Percentiles rank a stretch among this genome's conserved stretches.
Conservation (phyloP, 2,329 filamentous ascomycete species). For the Fusarium udum region DNA sequence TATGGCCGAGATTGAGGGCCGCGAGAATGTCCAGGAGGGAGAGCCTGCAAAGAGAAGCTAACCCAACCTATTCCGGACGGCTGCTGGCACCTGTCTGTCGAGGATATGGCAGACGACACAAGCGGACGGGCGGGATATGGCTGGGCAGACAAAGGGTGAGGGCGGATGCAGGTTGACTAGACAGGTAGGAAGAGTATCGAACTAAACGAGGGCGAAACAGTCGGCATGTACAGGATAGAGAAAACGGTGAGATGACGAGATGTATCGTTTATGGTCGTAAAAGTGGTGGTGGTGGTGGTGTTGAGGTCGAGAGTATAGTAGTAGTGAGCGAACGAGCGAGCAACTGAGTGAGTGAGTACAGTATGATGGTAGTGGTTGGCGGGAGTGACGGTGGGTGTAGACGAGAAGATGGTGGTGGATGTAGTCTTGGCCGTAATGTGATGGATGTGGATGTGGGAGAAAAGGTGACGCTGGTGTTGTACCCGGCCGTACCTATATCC, state of each 20-base stretch:
- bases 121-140: slow-evolving; percentile 38
- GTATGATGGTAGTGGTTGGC: slow-evolving; percentile 36
- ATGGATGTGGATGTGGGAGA: slow-evolving; percentile 12
- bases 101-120: slow-evolving; percentile 36
- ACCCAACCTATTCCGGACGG: slow-evolving; percentile 46
- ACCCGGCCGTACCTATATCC: slow-evolving; percentile 45
- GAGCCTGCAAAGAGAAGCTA: slow-evolving; percentile 32
- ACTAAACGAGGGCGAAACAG: slow-evolving; percentile 5
- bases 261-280: slow-evolving; percentile 24
- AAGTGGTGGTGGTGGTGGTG: slow-evolving; percentile 35
- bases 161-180: slow-evolving; percentile 14
- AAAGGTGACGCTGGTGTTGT: slow-evolving; percentile 39
- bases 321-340: slow-evolving; percentile 17
- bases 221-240: slow-evolving; percentile 3
- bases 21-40: slow-evolving; percentile 22
- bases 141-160: slow-evolving; percentile 34
- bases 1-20: slow-evolving; percentile 35
- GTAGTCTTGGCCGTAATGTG: slow-evolving; percentile 26
- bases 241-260: slow-evolving; percentile 18
- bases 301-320: slow-evolving; percentile 27
- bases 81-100: slow-evolving; percentile 38
- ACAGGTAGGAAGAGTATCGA: background rate
- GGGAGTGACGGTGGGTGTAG: slow-evolving; percentile 39
- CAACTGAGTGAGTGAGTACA: slow-evolving; percentile 18
- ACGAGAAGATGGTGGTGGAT: slow-evolving; percentile 29